Evolutionary conservation across 805 yeast species (phyloP).

Genomic region (Babjeviella inositovora): DNA sequence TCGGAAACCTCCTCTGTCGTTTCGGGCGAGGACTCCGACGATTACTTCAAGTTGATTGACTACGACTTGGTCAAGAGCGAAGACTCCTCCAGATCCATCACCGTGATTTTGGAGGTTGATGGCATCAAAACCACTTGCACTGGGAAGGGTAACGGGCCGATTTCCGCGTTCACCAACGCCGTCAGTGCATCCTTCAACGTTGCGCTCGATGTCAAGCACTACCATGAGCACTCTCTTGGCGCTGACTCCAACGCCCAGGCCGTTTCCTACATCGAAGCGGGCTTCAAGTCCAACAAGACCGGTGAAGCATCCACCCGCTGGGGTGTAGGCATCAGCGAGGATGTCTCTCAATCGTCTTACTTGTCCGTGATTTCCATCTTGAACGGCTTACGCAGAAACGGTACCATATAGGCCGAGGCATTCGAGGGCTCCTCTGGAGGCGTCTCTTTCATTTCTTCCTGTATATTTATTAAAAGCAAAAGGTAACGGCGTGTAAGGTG

Average conservation of each 20-base stretch:
- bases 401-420: too few relatives aligned
- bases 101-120: slow-evolving; percentile 30
- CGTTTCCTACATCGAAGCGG: slow-evolving; percentile 45
- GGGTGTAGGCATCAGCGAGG: slow-evolving; percentile 47
- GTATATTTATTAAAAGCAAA: too few relatives aligned
- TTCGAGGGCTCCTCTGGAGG: too few relatives aligned
- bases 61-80: slow-evolving; percentile 26
- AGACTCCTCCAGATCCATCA: slow-evolving; percentile 23
- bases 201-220: slow-evolving; percentile 45
- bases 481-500: too few relatives aligned
- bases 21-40: slow-evolving; percentile 7
- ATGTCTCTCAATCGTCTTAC: slow-evolving; percentile 38
- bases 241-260: slow-evolving; percentile 57
- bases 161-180: slow-evolving; percentile 60
- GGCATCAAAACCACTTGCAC: slow-evolving; percentile 18
- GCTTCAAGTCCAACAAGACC: slow-evolving; percentile 6
- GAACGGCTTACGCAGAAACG: slow-evolving; percentile 14
- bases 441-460: too few relatives aligned
- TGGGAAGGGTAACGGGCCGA: slow-evolving; percentile 74
- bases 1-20: slow-evolving; percentile 8
- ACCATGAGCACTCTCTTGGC: slow-evolving; percentile 73
- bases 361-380: slow-evolving; percentile 30
- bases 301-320: slow-evolving; percentile 13
- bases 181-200: slow-evolving; percentile 28
- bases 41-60: slow-evolving; percentile 22